These are phyloP conservation scores for Sclerotinia minor DNA, from an alignment of 2,329 filamentous ascomycete genomes.

Conservation along the genomic window DNA sequence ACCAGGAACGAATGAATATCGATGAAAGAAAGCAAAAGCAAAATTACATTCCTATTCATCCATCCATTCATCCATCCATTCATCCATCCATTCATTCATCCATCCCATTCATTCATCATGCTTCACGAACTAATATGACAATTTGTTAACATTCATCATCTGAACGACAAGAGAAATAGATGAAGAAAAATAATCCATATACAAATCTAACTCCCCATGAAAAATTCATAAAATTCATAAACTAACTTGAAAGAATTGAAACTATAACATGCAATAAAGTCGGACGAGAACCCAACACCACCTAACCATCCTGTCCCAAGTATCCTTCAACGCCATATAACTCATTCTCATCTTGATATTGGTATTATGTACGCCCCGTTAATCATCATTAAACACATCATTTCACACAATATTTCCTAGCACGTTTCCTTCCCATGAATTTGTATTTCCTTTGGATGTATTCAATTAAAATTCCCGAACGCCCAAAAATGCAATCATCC, in stretches of 20 bases:
- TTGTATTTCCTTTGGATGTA: background rate
- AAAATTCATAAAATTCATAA: constrained; percentile 8
- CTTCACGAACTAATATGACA: background rate
- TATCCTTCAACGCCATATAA: constrained; percentile 13
- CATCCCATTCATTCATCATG: background rate
- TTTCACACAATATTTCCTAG: background rate
- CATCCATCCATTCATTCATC: too few relatives aligned
- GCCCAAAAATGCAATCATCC: background rate
- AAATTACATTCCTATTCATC: too few relatives aligned
- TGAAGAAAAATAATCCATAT: background rate
- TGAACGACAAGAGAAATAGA: background rate
- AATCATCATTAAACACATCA: constrained; percentile 19
- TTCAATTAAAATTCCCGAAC: background rate
- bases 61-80: background rate
- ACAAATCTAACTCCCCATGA: background rate
- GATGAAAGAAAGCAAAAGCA: too few relatives aligned
- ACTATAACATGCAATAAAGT: constrained; percentile 7
- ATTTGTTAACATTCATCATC: background rate
- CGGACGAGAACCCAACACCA: constrained; percentile 15
- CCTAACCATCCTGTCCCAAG: background rate
- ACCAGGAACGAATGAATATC: too few relatives aligned
- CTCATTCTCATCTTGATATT: constrained; percentile 12
- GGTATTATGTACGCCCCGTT: constrained; percentile 20
- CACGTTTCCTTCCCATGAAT: background rate
- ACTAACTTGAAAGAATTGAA: constrained; percentile 5